These are phyloP conservation scores for Tuber indicum DNA, from an alignment of 495 filamentous ascomycete genomes.

Conservation along the genomic window DNA sequence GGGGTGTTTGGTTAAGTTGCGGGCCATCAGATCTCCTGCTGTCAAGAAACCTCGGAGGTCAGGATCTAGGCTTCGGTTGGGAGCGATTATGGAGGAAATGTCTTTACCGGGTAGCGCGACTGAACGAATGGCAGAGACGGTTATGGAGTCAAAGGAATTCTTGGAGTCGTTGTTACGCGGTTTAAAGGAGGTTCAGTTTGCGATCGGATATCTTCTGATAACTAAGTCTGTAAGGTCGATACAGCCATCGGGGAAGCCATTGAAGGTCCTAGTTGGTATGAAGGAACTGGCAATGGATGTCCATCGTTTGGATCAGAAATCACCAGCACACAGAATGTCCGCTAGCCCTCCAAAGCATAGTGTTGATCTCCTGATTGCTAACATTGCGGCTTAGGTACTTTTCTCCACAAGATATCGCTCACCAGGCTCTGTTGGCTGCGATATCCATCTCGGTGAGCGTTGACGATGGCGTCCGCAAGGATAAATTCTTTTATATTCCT, in stretches of 20 bases:
- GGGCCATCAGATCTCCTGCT: conserved; percentile 18
- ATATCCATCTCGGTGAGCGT: conserved; percentile 87
- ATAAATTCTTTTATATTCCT: conserved; percentile 85
- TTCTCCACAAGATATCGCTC: conserved; percentile 81
- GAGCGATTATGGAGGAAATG: conserved; percentile 71
- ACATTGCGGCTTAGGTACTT: conserved; percentile 57
- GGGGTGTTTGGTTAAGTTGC: conserved; percentile 49
- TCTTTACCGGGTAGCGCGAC: conserved; percentile 62
- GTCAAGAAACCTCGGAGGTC: conserved; percentile 14
- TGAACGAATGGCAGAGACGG: conserved; percentile 70
- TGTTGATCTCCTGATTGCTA: conserved; percentile 8
- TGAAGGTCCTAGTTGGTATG: conserved; percentile 81
- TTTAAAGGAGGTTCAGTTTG: conserved; percentile 93
- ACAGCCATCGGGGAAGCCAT: conserved; percentile 57
- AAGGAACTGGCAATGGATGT: conserved; percentile 93
- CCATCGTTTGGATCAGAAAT: conserved; percentile 85
- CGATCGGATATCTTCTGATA: conserved; percentile 83
- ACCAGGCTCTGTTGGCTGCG: conserved; percentile 87
- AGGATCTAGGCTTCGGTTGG: conserved; percentile 57
- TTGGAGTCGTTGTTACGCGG: conserved; percentile 82
- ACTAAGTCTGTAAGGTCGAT: conserved; percentile 66
- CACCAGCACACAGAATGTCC: conserved; percentile 87
- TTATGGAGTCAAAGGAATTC: conserved; percentile 91
- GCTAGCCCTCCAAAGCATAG: conserved; percentile 9
- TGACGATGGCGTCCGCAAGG: conserved; percentile 77